phyloP scores from a whole-genome alignment of 2,329 filamentous ascomycete genomes.

The Malbranchea cinnamomea region DNA sequence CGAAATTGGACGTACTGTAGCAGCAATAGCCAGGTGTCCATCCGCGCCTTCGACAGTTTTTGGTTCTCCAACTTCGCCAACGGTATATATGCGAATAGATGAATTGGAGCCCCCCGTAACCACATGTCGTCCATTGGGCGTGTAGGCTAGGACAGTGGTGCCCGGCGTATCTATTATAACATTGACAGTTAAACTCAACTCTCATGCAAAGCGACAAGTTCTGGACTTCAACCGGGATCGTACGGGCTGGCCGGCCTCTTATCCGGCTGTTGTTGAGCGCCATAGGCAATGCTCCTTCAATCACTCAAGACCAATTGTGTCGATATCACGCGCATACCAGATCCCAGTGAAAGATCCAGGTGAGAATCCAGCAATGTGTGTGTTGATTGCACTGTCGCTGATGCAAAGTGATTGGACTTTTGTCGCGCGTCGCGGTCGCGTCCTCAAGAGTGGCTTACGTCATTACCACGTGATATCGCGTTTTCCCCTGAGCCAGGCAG shows the following conservation, averaged over 20 bases:
- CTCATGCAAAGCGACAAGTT: no score
- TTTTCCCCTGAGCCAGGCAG: no score
- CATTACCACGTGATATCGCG: no score
- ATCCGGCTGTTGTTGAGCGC: constrained; percentile 22
- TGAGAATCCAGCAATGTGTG: no score
- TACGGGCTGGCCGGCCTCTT: constrained; percentile 33
- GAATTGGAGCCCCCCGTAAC: constrained; percentile 91
- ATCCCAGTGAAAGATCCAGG: no score
- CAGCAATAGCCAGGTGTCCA: constrained; percentile 64
- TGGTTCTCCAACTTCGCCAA: constrained; percentile 82
- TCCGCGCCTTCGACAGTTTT: constrained; percentile 80
- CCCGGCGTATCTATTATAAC: constrained; percentile 73
- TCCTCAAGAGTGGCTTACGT: no score
- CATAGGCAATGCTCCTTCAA: constrained; percentile 29
- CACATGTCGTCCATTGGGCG: constrained; percentile 69
- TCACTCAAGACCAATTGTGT: not conserved
- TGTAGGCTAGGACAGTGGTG: constrained; percentile 76
- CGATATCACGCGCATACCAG: no score
- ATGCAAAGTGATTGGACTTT: not conserved
- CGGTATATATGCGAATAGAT: constrained; percentile 81
- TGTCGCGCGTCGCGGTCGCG: no score
- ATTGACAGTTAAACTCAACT: no score
- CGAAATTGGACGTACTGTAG: constrained; percentile 36
- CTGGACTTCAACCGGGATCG: constrained; percentile 13
- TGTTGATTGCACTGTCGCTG: no score